Percentiles rank a stretch among this genome's conserved stretches.
phyloP scores from a whole-genome alignment of 148 eudicot species.

The Heliosperma pusillum region DNA sequence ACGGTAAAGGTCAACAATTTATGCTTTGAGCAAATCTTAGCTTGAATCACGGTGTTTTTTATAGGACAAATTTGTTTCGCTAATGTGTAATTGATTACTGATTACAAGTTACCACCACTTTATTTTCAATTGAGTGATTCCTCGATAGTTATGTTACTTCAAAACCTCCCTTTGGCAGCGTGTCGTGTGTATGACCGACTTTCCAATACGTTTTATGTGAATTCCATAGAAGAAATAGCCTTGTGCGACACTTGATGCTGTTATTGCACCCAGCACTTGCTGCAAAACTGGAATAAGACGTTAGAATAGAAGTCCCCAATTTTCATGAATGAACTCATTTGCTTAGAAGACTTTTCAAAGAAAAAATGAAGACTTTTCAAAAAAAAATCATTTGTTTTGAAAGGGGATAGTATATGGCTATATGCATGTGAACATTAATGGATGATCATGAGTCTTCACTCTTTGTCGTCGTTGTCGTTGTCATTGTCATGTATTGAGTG shows the following conservation, averaged over 20 bases:
- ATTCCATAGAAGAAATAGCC: not conserved
- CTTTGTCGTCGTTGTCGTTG: not conserved
- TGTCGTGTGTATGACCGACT: not conserved
- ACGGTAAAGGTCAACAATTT: not conserved
- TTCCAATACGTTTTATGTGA: not conserved
- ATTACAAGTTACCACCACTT: not conserved
- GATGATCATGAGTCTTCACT: not conserved
- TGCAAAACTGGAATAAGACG: not conserved
- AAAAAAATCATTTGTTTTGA: not conserved
- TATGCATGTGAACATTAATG: too few species aligned
- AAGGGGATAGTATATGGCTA: not conserved
- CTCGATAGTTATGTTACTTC: not conserved
- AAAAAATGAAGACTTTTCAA: too few species aligned
- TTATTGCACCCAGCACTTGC: not conserved
- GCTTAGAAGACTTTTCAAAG: not conserved
- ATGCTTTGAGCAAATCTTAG: not conserved
- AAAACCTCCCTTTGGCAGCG: not conserved
- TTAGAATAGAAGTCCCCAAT: not conserved
- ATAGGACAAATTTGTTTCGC: not conserved
- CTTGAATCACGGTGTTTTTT: not conserved
- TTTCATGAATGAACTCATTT: not conserved
- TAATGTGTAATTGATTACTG: not conserved
- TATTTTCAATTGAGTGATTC: not conserved
- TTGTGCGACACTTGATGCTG: not conserved
- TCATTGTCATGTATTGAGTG: not conserved